Evolutionary conservation across 495 filamentous ascomycete species (phyloP).

Genomic region (Cercophora sp.): DNA sequence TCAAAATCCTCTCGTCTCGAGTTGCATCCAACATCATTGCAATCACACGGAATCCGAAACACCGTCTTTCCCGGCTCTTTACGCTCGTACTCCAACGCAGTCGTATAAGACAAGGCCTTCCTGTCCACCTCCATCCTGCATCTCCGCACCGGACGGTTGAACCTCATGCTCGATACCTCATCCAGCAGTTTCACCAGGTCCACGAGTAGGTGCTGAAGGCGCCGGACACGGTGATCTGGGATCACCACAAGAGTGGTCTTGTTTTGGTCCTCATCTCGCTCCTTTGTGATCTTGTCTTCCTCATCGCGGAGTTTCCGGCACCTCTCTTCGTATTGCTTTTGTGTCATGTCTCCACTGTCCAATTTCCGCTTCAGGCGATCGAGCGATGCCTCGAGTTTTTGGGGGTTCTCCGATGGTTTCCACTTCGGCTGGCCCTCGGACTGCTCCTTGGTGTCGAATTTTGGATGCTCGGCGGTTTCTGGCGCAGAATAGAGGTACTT

Average conservation of each 20-base stretch:
- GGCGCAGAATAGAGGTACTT: conserved; percentile 6
- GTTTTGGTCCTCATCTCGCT: background rate
- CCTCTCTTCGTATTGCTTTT: background rate
- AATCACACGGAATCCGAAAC: conserved; percentile 7
- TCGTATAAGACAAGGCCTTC: background rate
- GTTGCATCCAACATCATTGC: background rate
- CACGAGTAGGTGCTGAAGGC: conserved; percentile 8
- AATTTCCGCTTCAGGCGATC: background rate
- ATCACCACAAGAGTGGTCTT: conserved; percentile 1
- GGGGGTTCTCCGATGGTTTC: background rate
- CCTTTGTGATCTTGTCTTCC: background rate
- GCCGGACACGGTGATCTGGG: conserved; percentile 8
- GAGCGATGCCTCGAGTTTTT: background rate
- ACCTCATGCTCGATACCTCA: conserved; percentile 5
- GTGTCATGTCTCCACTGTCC: background rate
- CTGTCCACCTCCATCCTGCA: conserved; percentile 5
- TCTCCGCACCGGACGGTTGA: conserved; percentile 11
- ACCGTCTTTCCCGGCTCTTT: no score
- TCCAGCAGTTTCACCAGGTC: conserved; percentile 10
- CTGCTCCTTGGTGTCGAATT: background rate
- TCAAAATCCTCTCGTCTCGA: background rate
- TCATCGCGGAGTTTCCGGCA: background rate
- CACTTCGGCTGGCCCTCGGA: background rate
- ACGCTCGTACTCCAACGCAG: background rate
- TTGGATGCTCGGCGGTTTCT: background rate